phyloP scores from a whole-genome alignment of 1,284 basidiomycete genomes.

The Leccinum pallidistipes region DNA sequence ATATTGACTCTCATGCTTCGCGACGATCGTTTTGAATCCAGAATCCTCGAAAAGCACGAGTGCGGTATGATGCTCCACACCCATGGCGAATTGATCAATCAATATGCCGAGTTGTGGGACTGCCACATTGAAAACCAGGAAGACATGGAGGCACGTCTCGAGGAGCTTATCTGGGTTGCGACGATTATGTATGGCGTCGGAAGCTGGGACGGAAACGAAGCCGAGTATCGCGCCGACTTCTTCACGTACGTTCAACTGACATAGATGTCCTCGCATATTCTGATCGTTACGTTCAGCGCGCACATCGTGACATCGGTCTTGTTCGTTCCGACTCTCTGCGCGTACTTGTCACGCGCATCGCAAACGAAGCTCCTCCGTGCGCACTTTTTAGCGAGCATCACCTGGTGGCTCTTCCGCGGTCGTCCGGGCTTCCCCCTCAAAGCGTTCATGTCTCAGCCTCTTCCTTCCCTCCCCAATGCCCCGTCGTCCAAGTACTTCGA shows the following conservation, averaged over 20 bases:
- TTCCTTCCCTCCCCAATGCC: slow-evolving; percentile 20
- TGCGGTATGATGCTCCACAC: slow-evolving; percentile 33
- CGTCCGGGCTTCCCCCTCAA: slow-evolving; percentile 29
- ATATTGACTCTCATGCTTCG: slow-evolving; percentile 41
- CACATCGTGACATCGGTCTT: slow-evolving; percentile 34
- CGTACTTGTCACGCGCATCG: slow-evolving; percentile 28
- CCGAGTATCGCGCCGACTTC: slow-evolving; percentile 33
- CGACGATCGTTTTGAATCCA: slow-evolving; percentile 34
- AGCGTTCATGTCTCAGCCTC: slow-evolving; percentile 28
- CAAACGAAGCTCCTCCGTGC: slow-evolving; percentile 32
- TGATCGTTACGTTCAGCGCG: background rate
- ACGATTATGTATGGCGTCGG: slow-evolving; percentile 37
- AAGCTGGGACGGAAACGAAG: slow-evolving; percentile 31
- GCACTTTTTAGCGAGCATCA: slow-evolving; percentile 36
- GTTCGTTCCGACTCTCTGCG: slow-evolving; percentile 35
- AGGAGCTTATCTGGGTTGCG: slow-evolving; percentile 34
- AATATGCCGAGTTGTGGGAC: slow-evolving; percentile 34
- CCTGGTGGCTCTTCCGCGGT: slow-evolving; percentile 39
- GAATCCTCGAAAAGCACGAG: slow-evolving; percentile 31
- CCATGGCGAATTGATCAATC: slow-evolving; percentile 33
- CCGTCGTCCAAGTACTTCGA: slow-evolving; percentile 26
- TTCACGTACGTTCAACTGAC: slow-evolving; percentile 30
- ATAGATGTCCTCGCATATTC: background rate
- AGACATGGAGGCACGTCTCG: slow-evolving; percentile 31
- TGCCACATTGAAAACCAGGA: slow-evolving; percentile 28